phyloP scores from a whole-genome alignment of 106 monocot species.

The Cymbidium sinense region DNA sequence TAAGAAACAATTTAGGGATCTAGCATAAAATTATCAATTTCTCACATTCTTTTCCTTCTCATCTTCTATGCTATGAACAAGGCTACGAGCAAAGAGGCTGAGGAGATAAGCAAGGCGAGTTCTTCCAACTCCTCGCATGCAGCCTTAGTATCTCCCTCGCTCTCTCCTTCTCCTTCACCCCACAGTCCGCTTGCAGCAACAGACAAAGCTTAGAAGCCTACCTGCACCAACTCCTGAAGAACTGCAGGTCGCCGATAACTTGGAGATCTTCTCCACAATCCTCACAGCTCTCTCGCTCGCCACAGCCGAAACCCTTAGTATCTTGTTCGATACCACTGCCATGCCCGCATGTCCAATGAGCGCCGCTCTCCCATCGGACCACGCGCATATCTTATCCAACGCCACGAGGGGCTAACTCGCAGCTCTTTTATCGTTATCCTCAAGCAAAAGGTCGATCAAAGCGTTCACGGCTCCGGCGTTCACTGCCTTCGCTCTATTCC shows the following conservation, averaged over 20 bases:
- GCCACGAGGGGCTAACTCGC: slow-evolving; percentile 44
- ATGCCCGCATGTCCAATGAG: slow-evolving; percentile 51
- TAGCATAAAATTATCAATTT: too few species aligned
- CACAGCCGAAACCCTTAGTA: slow-evolving; percentile 37
- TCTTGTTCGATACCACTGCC: slow-evolving; percentile 55
- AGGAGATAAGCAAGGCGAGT: slow-evolving; percentile 12
- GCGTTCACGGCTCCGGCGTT: slow-evolving; percentile 39
- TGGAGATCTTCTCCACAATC: slow-evolving; percentile 35
- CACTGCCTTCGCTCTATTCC: slow-evolving; percentile 47
- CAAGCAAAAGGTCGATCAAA: slow-evolving; percentile 52
- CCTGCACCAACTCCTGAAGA: slow-evolving; percentile 57
- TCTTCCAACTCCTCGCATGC: slow-evolving; percentile 49
- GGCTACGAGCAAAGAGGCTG: neutral
- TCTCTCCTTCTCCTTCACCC: slow-evolving; percentile 45
- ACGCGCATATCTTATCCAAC: slow-evolving; percentile 47
- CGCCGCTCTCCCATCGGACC: slow-evolving; percentile 67
- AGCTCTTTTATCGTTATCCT: slow-evolving; percentile 20
- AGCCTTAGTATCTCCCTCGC: slow-evolving; percentile 41
- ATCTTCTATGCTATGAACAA: too few species aligned
- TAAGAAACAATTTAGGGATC: too few species aligned
- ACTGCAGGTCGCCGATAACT: slow-evolving; percentile 35
- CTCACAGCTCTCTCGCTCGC: slow-evolving; percentile 54
- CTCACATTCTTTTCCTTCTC: too few species aligned
- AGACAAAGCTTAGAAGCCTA: slow-evolving; percentile 56
- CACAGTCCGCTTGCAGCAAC: slow-evolving; percentile 35